Conservation (phyloP, 1,139 yeast species). For the Blastobotrys petasosporus region DNA sequence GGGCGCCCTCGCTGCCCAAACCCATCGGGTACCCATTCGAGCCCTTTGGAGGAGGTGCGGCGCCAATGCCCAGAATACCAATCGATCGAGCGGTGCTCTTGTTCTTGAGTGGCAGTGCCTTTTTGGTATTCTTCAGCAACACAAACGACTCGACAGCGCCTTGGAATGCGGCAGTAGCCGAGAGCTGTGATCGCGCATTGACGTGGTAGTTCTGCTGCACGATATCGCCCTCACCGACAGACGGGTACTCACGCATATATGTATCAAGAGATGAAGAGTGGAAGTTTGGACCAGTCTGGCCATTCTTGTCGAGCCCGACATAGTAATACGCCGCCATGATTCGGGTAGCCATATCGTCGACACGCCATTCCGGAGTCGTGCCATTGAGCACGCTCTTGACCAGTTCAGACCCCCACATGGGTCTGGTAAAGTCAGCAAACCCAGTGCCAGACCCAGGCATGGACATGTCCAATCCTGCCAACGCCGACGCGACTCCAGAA, state of each 20-base stretch:
- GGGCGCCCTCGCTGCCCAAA: slow-evolving; percentile 24
- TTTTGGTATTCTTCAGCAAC: slow-evolving; percentile 47
- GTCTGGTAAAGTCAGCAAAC: slow-evolving; percentile 37
- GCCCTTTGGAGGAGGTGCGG: slow-evolving; percentile 4
- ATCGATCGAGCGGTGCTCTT: background rate
- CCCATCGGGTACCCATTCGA: slow-evolving; percentile 3
- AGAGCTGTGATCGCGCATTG: slow-evolving; percentile 46
- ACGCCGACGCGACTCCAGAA: slow-evolving; percentile 50
- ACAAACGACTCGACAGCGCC: slow-evolving; percentile 56
- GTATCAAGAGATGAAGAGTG: slow-evolving; percentile 47
- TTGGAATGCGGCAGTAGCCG: slow-evolving; percentile 46
- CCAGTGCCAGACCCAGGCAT: slow-evolving; percentile 51
- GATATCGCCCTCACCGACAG: slow-evolving; percentile 43
- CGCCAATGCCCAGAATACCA: slow-evolving; percentile 2
- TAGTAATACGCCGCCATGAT: slow-evolving; percentile 52
- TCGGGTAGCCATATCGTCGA: slow-evolving; percentile 58
- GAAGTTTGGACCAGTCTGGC: slow-evolving; percentile 45
- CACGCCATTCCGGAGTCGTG: slow-evolving; percentile 48
- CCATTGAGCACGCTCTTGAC: slow-evolving; percentile 52
- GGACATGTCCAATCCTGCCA: slow-evolving; percentile 60
- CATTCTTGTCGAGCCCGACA: slow-evolving; percentile 25
- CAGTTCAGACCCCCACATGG: slow-evolving; percentile 44
- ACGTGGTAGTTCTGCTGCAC: slow-evolving; percentile 51
- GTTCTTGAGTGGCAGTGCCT: slow-evolving; percentile 44
- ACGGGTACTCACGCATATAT: slow-evolving; percentile 52